phyloP scores from a whole-genome alignment of 2,329 filamentous ascomycete species.

The Pseudopyrenochaeta lycopersici region DNA sequence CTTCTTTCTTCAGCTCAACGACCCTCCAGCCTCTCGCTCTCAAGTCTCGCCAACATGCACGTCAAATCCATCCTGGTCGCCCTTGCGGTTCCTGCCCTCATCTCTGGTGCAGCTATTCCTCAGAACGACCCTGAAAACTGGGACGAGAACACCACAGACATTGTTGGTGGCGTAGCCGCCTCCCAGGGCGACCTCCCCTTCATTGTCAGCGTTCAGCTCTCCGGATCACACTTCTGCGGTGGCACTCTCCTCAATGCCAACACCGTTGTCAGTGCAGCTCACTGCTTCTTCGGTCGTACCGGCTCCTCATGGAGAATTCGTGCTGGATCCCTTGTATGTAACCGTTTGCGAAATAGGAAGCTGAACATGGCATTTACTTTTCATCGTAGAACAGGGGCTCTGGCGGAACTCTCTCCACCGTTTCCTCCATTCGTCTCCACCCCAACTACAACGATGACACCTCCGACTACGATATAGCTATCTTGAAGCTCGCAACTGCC shows the following conservation, averaged over 20 bases:
- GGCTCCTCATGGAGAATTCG: constrained; percentile 28
- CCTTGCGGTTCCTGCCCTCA: constrained; percentile 19
- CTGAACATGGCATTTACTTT: background rate
- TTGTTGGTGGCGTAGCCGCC: constrained; percentile 38
- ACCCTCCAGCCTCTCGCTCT: constrained; percentile 7
- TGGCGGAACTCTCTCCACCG: constrained; percentile 27
- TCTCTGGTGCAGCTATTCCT: constrained; percentile 16
- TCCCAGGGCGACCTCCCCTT: constrained; percentile 37
- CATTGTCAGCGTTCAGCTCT: constrained; percentile 33
- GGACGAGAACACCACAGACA: constrained; percentile 14
- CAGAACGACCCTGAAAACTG: constrained; percentile 20
- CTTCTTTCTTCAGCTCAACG: constrained; percentile 16
- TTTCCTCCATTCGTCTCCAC: constrained; percentile 28
- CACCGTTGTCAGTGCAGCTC: constrained; percentile 41
- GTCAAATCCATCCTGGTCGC: constrained; percentile 31
- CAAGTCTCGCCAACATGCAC: constrained; percentile 27
- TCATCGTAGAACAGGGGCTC: constrained; percentile 22
- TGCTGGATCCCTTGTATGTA: constrained; percentile 30
- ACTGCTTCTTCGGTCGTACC: constrained; percentile 31
- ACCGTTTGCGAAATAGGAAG: background rate
- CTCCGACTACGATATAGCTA: constrained; percentile 33
- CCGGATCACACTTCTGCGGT: constrained; percentile 38
- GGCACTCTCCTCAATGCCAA: constrained; percentile 36
- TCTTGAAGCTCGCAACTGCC: constrained; percentile 35
- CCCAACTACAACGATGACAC: constrained; percentile 25